Conservation (phyloP, 2,329 filamentous ascomycete genomes). For the Bipolaris bicolor region DNA sequence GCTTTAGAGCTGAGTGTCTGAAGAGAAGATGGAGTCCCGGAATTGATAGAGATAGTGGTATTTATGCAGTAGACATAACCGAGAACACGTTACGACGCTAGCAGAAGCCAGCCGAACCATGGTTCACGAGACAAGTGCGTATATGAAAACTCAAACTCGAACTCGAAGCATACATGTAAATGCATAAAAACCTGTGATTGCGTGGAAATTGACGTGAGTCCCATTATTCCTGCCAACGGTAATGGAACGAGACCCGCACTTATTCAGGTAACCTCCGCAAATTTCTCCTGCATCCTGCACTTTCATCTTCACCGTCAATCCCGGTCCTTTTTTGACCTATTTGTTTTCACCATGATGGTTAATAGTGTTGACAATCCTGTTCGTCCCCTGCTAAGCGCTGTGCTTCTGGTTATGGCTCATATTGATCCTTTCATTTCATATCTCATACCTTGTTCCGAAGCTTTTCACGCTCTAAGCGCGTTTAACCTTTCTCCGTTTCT, state of each 20-base stretch:
- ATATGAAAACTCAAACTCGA: neutral
- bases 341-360: neutral
- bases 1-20: neutral
- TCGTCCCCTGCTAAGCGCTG: no score
- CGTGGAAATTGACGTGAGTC: neutral
- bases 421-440: neutral
- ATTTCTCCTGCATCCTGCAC: neutral
- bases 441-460: neutral
- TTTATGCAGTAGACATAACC: neutral
- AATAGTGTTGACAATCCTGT: no score
- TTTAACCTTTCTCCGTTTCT: neutral
- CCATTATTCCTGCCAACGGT: neutral
- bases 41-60: slow-evolving; percentile 2
- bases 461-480: neutral
- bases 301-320: neutral
- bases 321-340: slow-evolving; percentile 1
- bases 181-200: neutral
- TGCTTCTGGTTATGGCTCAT: no score
- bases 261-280: neutral
- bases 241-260: neutral
- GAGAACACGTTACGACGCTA: neutral
- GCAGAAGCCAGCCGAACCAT: neutral
- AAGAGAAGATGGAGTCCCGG: slow-evolving; percentile 3
- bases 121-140: neutral
- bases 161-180: neutral